Conservation (phyloP, 1,284 basidiomycete species). For the Cryptococcus wingfieldii region DNA sequence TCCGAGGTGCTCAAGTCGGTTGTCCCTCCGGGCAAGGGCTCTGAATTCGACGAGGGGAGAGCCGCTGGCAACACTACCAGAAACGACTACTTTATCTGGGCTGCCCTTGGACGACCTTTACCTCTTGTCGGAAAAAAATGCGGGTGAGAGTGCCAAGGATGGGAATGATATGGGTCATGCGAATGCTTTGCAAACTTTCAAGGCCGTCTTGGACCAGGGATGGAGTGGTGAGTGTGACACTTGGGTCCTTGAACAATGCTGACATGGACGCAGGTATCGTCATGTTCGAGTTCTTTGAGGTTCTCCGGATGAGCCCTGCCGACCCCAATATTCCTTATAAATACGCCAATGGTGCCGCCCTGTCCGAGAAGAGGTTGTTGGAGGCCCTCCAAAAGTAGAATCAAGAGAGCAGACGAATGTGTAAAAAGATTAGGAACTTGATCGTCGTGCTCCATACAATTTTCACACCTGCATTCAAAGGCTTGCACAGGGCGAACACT, state of each 20-base stretch:
- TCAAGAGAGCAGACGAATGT: neutral
- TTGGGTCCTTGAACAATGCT: neutral
- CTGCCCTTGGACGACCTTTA: constrained; percentile 6
- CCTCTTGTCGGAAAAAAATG: constrained; percentile 12
- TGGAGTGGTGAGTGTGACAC: constrained; percentile 11
- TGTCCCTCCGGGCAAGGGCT: constrained; percentile 9
- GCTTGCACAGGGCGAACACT: too few species aligned
- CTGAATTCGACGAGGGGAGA: constrained; percentile 6
- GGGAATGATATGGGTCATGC: constrained; percentile 6
- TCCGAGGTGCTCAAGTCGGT: constrained; percentile 14
- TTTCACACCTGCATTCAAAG: too few species aligned
- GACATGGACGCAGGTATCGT: neutral
- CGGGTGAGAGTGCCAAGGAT: constrained; percentile 5
- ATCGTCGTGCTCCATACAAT: too few species aligned
- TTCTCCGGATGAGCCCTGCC: neutral
- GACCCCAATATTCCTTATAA: neutral
- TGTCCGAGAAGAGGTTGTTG: neutral
- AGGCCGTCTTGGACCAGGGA: constrained; percentile 11
- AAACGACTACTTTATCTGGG: constrained; percentile 3
- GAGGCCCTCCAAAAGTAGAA: neutral
- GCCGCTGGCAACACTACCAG: too few species aligned
- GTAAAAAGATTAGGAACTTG: too few species aligned
- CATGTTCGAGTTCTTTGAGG: neutral
- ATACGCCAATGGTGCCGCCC: neutral
- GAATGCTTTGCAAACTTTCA: constrained; percentile 4